Evolutionary conservation across 1,284 basidiomycete genomes (phyloP).

Genomic region (Puccinia sorghi): DNA sequence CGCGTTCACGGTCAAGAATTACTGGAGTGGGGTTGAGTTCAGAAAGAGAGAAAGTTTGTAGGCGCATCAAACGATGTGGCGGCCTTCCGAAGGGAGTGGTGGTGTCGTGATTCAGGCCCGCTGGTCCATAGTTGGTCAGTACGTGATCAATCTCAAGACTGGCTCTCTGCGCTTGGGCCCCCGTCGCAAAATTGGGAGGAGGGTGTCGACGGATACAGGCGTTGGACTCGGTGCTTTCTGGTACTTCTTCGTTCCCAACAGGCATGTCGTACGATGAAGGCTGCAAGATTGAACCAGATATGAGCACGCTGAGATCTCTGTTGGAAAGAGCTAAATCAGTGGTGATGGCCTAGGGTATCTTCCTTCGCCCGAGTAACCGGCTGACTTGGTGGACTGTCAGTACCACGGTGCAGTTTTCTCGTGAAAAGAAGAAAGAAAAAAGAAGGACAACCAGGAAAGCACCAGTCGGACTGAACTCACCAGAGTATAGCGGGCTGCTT

Average conservation of each 20-base stretch:
- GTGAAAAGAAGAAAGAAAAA: background rate
- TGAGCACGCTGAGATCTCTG: background rate
- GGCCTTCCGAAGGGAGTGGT: constrained; percentile 2
- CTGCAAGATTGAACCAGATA: background rate
- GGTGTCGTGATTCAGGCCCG: background rate
- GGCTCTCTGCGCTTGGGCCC: background rate
- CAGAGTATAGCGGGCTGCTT: background rate
- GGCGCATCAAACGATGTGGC: constrained; percentile 10
- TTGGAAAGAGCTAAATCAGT: background rate
- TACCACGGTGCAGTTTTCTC: background rate
- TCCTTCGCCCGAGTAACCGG: background rate
- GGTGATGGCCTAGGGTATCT: background rate
- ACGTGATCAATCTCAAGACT: constrained; percentile 7
- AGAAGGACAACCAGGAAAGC: background rate
- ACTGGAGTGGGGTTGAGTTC: constrained; percentile 4
- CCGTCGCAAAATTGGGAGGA: background rate
- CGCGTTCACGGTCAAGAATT: constrained; percentile 3
- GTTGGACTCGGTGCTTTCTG: background rate
- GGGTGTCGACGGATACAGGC: background rate
- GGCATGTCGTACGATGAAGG: background rate
- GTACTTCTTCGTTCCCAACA: background rate
- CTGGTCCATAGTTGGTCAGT: background rate
- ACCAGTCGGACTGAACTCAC: background rate
- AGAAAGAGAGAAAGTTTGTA: constrained; percentile 20
- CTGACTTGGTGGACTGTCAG: background rate